Conservation (phyloP, 192 early-diverging fungal species). For the Entophlyctis luteolus region DNA sequence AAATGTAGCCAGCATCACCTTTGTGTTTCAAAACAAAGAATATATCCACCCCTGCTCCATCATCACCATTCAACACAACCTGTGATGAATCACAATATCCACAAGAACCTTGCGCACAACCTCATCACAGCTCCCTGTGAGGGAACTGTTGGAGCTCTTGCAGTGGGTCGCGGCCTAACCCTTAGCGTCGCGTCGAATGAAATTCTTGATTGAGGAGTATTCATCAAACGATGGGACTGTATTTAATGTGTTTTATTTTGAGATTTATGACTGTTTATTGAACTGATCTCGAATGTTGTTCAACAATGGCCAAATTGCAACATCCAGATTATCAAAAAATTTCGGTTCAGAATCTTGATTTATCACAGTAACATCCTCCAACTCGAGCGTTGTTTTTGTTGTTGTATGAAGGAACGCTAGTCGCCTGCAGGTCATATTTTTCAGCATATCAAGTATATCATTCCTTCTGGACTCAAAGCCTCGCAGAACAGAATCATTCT, state of each 20-base stretch:
- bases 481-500: conserved; percentile 4
- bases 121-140: too few relatives aligned
- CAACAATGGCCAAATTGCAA: conserved; percentile 31
- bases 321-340: conserved; percentile 24
- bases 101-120: too few relatives aligned
- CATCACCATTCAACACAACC: conserved; percentile 20
- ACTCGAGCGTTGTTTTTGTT: conserved; percentile 18
- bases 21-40: conserved; percentile 21
- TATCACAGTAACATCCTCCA: conserved; percentile 17
- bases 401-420: conserved; percentile 28
- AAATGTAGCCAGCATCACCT: conserved; percentile 8
- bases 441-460: conserved; percentile 11
- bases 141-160: too few relatives aligned
- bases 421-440: conserved; percentile 5
- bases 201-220: too few relatives aligned
- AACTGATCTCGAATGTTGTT: conserved; percentile 4
- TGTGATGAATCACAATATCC: too few relatives aligned
- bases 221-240: too few relatives aligned
- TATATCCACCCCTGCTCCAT: conserved; percentile 12
- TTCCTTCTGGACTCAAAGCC: conserved; percentile 19
- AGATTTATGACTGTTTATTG: neutral
- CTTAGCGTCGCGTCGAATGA: too few relatives aligned
- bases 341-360: conserved; percentile 22
- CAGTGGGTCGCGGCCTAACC: too few relatives aligned
- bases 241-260: too few relatives aligned